A percentile compares a stretch with the other conserved stretches of the same genome.
phyloP scores from a whole-genome alignment of 495 filamentous ascomycete species.

The Neurospora pannonica region DNA sequence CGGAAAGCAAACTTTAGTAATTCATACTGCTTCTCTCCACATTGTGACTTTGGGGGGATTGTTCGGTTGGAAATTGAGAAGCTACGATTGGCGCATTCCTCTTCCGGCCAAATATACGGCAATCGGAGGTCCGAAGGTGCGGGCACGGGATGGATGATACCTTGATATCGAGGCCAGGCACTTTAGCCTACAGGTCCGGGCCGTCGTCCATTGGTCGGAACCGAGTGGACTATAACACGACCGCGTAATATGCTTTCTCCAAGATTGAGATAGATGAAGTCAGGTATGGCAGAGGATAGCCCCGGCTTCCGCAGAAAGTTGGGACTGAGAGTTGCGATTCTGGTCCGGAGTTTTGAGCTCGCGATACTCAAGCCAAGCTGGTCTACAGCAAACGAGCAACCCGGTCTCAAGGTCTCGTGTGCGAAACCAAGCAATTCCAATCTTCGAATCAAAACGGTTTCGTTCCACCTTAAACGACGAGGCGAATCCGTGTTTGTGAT shows the following conservation, averaged over 20 bases:
- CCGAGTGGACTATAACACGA: neutral
- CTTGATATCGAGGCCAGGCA: neutral
- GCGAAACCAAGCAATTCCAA: neutral
- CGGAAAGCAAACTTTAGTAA: neutral
- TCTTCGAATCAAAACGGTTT: no score
- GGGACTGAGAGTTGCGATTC: neutral
- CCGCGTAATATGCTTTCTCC: neutral
- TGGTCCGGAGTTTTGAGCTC: neutral
- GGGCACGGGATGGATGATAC: neutral
- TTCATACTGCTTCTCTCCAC: rapidly evolving
- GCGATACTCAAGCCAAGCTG: neutral
- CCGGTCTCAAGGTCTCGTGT: neutral
- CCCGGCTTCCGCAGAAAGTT: neutral
- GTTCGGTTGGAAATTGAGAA: neutral
- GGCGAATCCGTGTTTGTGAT: neutral
- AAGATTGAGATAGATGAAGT: neutral
- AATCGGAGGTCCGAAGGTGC: neutral
- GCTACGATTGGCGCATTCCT: rapidly evolving
- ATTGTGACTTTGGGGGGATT: neutral
- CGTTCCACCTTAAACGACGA: no score
- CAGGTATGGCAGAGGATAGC: neutral
- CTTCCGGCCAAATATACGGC: neutral
- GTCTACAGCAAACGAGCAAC: neutral
- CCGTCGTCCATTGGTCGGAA: neutral
- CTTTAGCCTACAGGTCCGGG: neutral